Evolutionary conservation across 352 stramenopile species (phyloP), one percentile per base, ranked within the genome.

Genomic region (Phytophthora multivora): DNA sequence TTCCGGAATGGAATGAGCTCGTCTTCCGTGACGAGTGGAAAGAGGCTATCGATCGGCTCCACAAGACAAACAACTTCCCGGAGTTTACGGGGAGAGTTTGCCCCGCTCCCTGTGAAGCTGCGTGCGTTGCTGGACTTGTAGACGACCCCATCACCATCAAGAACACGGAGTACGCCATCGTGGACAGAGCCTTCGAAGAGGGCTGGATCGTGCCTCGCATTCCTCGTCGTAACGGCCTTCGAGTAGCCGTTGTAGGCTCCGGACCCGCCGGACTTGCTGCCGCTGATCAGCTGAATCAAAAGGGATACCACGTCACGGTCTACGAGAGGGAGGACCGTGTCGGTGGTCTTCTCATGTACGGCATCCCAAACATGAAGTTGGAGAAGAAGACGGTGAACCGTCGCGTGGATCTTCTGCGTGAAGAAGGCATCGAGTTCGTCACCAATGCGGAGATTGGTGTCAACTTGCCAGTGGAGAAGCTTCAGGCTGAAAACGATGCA

Each of bases 41-140:
- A 53, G 96, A 99, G 62, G 97, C 97, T 28, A 98, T 97, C 69
- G 89, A 98, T 50, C 87, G 95, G 2, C 79, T 99, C 58, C 95
- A 98, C 80, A 97, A 97, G 79, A 99, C 97, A 57, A 99, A 99
- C 84, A 99, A 99, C 82, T 99, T 99, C 73, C 97, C 97, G 11
- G 97, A 99, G 80, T 99, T 99, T 68, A 99, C 97, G 0, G 97
- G 97, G 60, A 86, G 96, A 55, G 96, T 99, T 13, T 99, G 97
- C 67, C 97, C 97, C 11, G 97, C 97, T 51, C 97, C 97, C 5
- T 99, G 97, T 59, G 97, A 99, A 67, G 90, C 91, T 12, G 95
- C 91, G 3, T 99, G 97, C 61, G 96, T 99, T 3, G 95, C 96
- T 10, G 97, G 97, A 5, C 82, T 99, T 19, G 84, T 99, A 21